Evolutionary conservation across 495 filamentous ascomycete genomes (phyloP), one percentile per base, ranked within the genome.

Genomic region (Aspergillus carlsbadensis): DNA sequence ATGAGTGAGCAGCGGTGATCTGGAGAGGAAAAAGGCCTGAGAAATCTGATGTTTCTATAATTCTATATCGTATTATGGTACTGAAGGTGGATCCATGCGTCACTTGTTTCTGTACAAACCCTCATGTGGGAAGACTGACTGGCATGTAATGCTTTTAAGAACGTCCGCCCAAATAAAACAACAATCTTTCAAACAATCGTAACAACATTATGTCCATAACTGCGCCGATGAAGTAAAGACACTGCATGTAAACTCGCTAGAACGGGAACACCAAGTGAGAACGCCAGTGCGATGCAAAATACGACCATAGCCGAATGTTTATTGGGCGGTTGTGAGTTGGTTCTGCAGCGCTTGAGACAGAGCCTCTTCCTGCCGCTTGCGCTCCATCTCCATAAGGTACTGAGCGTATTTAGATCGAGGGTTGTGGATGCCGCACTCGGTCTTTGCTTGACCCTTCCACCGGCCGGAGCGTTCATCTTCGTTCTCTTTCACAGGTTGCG

Each of bases 401-500:
- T 91, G 84, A 14, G 91, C 89, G 63, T 97, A 98, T 65, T 91
- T 87, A 59, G 89, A 94, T 63, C 89, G 84, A 69, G 92, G 92
- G 77, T 98, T 98, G 79, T 98, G 94, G 60, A 98, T 98, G 7
- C 94, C 94, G 67, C 94, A 98, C 76, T 98, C 94, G 2, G 92
- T 91, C 86, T 98, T 98, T 47, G 80, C 74, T 65, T 90, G 86
- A 37, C 94, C 94, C 78, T 96, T 96, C 94, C 94, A 98, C 53
- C 94, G 86, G 34, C 94, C 94, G 11, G 95, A 87, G n/a, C 94
- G 85, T 83, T 98, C 94, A 67, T 97, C 94, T 73, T 98, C 94
- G 53, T 88, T 89, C 51, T 89, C 90, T 52, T 83, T 84, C 53
- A 98, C 89, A 5, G 94, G 93, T 62, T 87, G 87, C 37, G 94